Evolutionary conservation across 2,329 filamentous ascomycete genomes (phyloP).

Genomic region (Pseudophaeomoniella oleicola): DNA sequence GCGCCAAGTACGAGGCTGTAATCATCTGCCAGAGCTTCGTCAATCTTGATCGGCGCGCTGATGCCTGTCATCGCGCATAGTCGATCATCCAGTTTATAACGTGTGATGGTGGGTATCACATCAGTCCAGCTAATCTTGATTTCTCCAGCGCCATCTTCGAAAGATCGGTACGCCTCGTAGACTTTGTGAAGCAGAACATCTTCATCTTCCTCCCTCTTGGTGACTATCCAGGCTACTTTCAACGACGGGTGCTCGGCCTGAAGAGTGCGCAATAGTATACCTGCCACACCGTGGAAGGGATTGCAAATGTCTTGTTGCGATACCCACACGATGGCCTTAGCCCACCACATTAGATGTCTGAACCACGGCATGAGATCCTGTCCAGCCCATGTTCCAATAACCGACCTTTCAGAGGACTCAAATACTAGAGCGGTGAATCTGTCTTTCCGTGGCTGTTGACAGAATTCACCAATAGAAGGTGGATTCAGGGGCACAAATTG

Average conservation of each 20-base stretch:
- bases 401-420: slow-evolving; percentile 7
- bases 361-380: slow-evolving; percentile 9
- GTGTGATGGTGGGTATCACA: slow-evolving; percentile 5
- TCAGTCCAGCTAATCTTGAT: slow-evolving; percentile 4
- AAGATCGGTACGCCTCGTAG: slow-evolving; percentile 3
- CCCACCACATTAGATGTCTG: slow-evolving; percentile 5
- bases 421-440: slow-evolving; percentile 8
- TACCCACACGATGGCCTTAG: slow-evolving; percentile 11
- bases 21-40: slow-evolving; percentile 2
- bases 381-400: slow-evolving; percentile 9
- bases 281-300: slow-evolving; percentile 8
- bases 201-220: slow-evolving; percentile 3
- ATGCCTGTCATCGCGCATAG: slow-evolving; percentile 8
- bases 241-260: slow-evolving; percentile 11
- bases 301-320: slow-evolving; percentile 3
- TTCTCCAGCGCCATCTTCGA: slow-evolving; percentile 6
- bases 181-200: slow-evolving; percentile 3
- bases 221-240: slow-evolving; percentile 6
- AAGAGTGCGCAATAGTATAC: slow-evolving; percentile 9
- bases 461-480: not conserved
- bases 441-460: not conserved
- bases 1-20: slow-evolving; percentile 6
- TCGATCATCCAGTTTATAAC: slow-evolving; percentile 11
- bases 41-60: slow-evolving; percentile 3
- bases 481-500: too few relatives aligned